Evolutionary conservation across 768 basidiomycete species (phyloP).

Genomic region (Agaricus blazei): DNA sequence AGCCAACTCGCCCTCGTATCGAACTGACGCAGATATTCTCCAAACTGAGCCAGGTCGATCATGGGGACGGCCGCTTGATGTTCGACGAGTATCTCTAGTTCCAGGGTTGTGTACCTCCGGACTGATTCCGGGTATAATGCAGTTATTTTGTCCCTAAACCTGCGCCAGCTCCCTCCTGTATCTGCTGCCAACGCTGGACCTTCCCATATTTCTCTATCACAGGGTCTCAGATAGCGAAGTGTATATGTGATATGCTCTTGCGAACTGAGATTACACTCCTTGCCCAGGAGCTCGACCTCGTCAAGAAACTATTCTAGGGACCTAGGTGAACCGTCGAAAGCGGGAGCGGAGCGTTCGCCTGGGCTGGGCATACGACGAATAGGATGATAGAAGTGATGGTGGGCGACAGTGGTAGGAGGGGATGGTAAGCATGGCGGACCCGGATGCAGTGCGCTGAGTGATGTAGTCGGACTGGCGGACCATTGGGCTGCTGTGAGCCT

Average conservation of each 20-base stretch:
- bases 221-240: not conserved
- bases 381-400: not conserved
- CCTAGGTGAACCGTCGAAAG: slow-evolving; percentile 2
- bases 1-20: not conserved
- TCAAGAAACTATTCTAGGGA: not conserved
- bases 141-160: not conserved
- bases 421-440: not conserved
- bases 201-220: not conserved
- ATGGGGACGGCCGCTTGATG: not conserved
- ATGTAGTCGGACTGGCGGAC: no score
- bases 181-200: not conserved
- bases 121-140: slow-evolving; percentile 1
- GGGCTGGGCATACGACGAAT: not conserved
- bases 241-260: not conserved
- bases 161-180: not conserved
- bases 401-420: not conserved
- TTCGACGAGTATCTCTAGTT: slow-evolving; percentile 5
- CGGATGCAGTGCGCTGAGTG: no score
- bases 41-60: slow-evolving; percentile 1
- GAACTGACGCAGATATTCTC: slow-evolving; percentile 9
- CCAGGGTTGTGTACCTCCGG: not conserved
- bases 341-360: not conserved
- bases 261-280: not conserved
- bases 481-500: no score
- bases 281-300: not conserved